Base-by-base conservation (phyloP, 495 filamentous ascomycete genomes). In the Hyaloscypha variabilis region DNA sequence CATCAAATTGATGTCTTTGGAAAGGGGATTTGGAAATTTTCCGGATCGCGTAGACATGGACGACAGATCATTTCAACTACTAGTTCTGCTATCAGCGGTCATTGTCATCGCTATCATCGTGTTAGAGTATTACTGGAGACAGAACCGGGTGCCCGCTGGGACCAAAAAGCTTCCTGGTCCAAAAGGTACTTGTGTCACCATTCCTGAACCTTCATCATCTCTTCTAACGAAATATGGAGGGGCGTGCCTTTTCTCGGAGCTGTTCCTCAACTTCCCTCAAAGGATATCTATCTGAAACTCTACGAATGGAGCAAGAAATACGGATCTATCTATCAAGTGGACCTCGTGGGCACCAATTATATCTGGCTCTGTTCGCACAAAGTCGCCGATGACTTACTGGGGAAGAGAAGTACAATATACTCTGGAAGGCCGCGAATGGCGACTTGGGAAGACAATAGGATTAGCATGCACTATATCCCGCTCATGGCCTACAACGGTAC, bases 291-390 rank as follows among this genome's bases (percentile, higher is more conserved):
- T 79, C 67, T 83, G 39, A 83, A 88, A 69, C 87, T 89, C 61
- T 77, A 84, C 49, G 82, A 85, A 67, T 91, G 88, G 88, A 79
- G 79, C 50, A 78, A 85, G 53, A 72, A 81, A 64, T 89, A 87
- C 68, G 88, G 88, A 0, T 84, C 85, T 3, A 83, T 91, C 49
- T 90, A 87, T 70, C 78, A 85, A 65, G 77, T 83, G 21, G 76
- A 85, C 55, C 79, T 87, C 14, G 86, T 84, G 34, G 85, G 85
- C 14, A 77, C 76, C 51, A 79, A 78, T 21, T 79, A 87, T 56
- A 84, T 90, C 46, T 84, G 87, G 73, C 83, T 90, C 31, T 85
- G 83, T 0, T 82, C 80, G 8, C 84, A 87, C 31, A 72, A 81
- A 26, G 76, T 87, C 6, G 83, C 87, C 19, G 75, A 82, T 24